Base-by-base conservation (phyloP, 768 basidiomycete species). In the Termitomyces sp. region DNA sequence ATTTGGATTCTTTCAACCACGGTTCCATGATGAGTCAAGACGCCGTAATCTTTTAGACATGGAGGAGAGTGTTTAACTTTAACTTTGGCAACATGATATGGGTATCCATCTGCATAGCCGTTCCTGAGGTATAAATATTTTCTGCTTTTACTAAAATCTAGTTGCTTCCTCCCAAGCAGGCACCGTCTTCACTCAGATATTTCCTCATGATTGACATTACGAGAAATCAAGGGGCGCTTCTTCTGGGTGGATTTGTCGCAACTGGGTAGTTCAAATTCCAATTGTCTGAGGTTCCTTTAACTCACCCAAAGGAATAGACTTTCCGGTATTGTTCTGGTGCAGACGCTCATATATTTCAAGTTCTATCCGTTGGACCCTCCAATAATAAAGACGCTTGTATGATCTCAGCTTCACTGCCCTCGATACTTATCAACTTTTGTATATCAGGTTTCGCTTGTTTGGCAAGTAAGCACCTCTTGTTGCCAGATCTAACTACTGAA, bases 211-310 rank as follows among this genome's bases (percentile, higher is more conserved):
- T 67, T 48, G 71, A 74, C 55, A 67, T 79, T 36, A 62, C 74
- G 24, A 68, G 59, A 50, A 75, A 76, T 15, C 76, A 72, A 58
- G 79, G 79, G 32, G 75, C 79, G 3, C 66, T 80, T 1, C 66
- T 80, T 22, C 28, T 79, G 18, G 79, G 79, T 2, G 77, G 74
- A 1, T 66, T 79, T 11, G 67, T 74, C 42, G 75, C 77, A 5
- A 71, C 75, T 16, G 45, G 75, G 79, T 78, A 55, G 7, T 16
- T 20, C 2, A 28, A 28, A 28, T 28, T 28, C 28, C 28, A 28
- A 28, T 28, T 28, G 28, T 28, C 35, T 8, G 8, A 2, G 32
- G n/a, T 8, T 35, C 9, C 38, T n/a, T 13, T 12, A 18, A n/a
- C 15, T 60, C 9, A 62, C 28, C 2, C 5, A 22, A 15, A 33